Percentiles rank a stretch among this genome's conserved stretches.
These are phyloP conservation scores for Tricholoma terreum DNA, from an alignment of 768 basidiomycete species.

Conservation along the genomic window DNA sequence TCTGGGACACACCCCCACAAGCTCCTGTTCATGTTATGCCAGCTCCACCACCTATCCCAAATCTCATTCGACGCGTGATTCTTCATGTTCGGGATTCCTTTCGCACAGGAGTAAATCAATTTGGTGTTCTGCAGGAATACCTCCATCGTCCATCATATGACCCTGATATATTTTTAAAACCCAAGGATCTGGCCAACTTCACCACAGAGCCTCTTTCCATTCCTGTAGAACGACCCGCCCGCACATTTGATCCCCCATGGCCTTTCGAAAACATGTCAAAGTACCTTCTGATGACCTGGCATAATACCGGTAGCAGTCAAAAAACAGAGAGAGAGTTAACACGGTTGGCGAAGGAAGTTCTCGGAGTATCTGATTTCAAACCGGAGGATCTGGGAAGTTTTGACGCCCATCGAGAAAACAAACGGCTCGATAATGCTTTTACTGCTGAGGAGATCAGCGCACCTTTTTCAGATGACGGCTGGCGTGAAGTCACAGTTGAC, in stretches of 20 bases:
- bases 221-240: background rate
- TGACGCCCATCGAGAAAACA: conserved; percentile 11
- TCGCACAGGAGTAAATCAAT: conserved; percentile 9
- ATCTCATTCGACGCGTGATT: conserved; percentile 12
- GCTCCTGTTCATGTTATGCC: no score
- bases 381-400: conserved; percentile 10
- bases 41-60: background rate
- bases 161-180: conserved; percentile 12
- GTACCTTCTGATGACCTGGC: background rate
- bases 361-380: conserved; percentile 5
- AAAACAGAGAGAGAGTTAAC: background rate
- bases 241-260: conserved; percentile 20
- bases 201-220: no score
- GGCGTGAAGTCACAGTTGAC: conserved; percentile 10
- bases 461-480: conserved; percentile 8
- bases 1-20: background rate
- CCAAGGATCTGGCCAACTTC: conserved; percentile 16
- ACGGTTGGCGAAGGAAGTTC: background rate
- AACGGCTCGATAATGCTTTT: conserved; percentile 9
- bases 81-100: conserved; percentile 10
- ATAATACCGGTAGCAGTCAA: background rate
- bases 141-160: conserved; percentile 18
- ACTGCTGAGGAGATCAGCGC: background rate
- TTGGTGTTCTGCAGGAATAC: conserved; percentile 8
- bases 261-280: background rate